phyloP scores from a whole-genome alignment of 345 rosid genomes.

The Eucalyptus sp. region DNA sequence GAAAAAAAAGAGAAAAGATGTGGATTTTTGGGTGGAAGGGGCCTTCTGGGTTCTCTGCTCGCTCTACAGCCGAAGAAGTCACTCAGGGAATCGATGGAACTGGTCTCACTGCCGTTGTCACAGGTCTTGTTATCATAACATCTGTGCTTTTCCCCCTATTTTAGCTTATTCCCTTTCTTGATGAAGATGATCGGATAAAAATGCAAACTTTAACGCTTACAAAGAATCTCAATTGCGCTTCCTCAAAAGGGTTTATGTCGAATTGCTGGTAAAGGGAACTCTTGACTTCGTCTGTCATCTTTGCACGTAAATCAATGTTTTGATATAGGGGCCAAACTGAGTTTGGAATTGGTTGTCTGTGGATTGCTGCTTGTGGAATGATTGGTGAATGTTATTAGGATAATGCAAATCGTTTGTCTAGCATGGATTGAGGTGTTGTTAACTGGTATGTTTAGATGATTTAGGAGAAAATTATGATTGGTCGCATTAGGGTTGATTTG shows the following conservation, averaged over 20 bases:
- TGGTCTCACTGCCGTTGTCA: conserved; percentile 39
- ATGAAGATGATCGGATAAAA: not conserved
- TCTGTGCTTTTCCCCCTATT: not conserved
- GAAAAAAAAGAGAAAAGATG: not conserved
- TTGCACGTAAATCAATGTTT: not conserved
- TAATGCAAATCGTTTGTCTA: not conserved
- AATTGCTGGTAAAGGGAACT: not conserved
- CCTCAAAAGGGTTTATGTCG: not conserved
- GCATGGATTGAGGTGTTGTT: not conserved
- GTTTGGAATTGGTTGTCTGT: not conserved
- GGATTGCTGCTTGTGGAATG: not conserved
- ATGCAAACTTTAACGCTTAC: not conserved
- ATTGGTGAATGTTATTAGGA: not conserved
- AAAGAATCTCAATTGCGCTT: not conserved
- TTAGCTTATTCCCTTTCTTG: not conserved
- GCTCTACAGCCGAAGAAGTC: conserved; percentile 31
- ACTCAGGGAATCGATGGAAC: conserved; percentile 36
- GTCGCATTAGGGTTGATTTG: not conserved
- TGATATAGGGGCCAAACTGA: not conserved
- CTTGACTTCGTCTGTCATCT: not conserved
- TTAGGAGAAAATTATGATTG: not conserved
- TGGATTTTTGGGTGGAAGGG: conserved; percentile 24
- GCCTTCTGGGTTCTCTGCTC: conserved; percentile 27
- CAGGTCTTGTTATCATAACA: conserved; percentile 7
- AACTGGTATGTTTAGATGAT: not conserved